Conservation (phyloP, 2,329 filamentous ascomycete species). For the Fusarium nurragi region DNA sequence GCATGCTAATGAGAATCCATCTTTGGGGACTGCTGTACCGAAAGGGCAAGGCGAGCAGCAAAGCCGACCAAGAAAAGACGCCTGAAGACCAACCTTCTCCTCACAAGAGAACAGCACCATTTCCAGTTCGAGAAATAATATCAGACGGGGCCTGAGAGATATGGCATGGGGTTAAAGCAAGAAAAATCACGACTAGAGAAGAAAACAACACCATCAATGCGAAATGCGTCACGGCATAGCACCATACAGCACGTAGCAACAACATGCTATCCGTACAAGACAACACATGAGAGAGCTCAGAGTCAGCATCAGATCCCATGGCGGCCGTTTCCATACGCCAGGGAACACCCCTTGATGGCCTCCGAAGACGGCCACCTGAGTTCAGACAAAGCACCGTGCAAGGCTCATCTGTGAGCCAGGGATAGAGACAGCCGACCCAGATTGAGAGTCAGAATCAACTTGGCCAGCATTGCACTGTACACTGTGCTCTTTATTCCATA, state of each 20-base stretch:
- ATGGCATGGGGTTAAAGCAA: constrained; percentile 13
- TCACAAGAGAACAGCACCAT: constrained; percentile 13
- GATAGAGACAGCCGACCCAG: neutral
- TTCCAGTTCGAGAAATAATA: constrained; percentile 17
- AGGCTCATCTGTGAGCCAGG: constrained; percentile 17
- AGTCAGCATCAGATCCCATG: constrained; percentile 24
- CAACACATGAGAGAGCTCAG: constrained; percentile 30
- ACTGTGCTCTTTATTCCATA: constrained; percentile 16
- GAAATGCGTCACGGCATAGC: constrained; percentile 23
- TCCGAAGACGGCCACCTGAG: constrained; percentile 12
- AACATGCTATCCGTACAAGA: constrained; percentile 26
- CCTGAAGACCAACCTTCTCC: constrained; percentile 18
- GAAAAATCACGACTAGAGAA: constrained; percentile 15
- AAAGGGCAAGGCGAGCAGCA: constrained; percentile 19
- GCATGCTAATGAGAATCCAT: constrained; percentile 19
- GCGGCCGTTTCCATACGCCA: constrained; percentile 12
- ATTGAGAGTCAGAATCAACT: neutral
- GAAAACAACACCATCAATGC: constrained; percentile 29
- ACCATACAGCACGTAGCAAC: constrained; percentile 16
- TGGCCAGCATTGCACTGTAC: neutral
- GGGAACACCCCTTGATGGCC: constrained; percentile 22
- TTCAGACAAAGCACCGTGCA: constrained; percentile 9
- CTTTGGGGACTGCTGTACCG: constrained; percentile 1
- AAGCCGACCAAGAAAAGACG: constrained; percentile 9
- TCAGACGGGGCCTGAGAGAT: constrained; percentile 2